phyloP scores from a whole-genome alignment of 768 basidiomycete genomes.

The Xerocomellus chrysenteron region DNA sequence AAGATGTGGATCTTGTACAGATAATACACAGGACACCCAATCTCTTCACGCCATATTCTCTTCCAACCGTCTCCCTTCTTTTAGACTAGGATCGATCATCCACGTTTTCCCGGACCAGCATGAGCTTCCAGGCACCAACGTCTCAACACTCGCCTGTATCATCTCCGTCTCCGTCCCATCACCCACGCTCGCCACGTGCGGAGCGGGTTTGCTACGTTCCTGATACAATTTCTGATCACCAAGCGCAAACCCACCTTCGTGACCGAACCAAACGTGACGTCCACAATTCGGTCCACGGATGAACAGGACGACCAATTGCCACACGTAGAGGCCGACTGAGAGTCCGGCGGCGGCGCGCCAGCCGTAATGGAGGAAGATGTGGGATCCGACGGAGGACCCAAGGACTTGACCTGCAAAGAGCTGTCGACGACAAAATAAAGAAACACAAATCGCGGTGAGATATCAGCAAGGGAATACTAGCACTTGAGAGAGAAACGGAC shows the following conservation, averaged over 20 bases:
- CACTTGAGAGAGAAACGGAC: not conserved
- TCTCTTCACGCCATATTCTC: not conserved
- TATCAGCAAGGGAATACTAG: not conserved
- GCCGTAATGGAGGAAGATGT: constrained; percentile 42
- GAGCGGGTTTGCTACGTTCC: not conserved
- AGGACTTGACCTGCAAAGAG: constrained; percentile 41
- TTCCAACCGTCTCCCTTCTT: not conserved
- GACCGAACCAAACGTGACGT: constrained; percentile 55
- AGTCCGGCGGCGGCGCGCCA: constrained; percentile 36
- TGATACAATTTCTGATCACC: not conserved
- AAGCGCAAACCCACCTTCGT: constrained; percentile 49
- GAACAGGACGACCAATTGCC: constrained; percentile 36
- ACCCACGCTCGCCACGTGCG: not conserved
- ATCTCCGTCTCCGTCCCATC: not conserved
- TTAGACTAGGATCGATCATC: not conserved
- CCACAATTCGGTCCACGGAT: constrained; percentile 38
- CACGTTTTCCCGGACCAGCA: constrained; percentile 5
- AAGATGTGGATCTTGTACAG: not conserved
- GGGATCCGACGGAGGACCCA: constrained; percentile 42
- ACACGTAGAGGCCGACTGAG: constrained; percentile 36
- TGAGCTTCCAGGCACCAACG: constrained; percentile 1
- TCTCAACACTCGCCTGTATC: constrained; percentile 1
- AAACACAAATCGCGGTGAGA: not conserved
- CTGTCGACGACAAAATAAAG: constrained; percentile 6
- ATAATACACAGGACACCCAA: not conserved